Percentiles rank a stretch among this genome's conserved stretches.
Evolutionary conservation across 257 asterid species (phyloP).

Genomic region (Gynochthodes officinalis): DNA sequence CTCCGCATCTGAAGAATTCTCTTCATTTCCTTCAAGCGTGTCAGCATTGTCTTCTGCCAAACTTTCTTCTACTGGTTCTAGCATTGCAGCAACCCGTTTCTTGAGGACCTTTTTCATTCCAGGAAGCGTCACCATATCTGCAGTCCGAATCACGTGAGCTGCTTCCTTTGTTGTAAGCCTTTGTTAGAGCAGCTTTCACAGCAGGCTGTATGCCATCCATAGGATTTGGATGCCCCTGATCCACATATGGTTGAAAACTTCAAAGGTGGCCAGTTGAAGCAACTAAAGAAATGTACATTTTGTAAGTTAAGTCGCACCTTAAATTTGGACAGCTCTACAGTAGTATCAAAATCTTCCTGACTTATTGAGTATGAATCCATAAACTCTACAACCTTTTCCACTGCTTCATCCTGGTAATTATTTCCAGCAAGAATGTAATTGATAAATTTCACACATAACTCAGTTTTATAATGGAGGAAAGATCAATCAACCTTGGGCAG

Average conservation of each 20-base stretch:
- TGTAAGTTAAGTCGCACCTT: constrained; percentile 45
- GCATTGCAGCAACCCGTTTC: constrained; percentile 92
- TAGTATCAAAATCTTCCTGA: constrained; percentile 87
- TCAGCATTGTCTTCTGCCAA: constrained; percentile 42
- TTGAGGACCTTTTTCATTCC: constrained; percentile 82
- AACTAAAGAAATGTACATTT: not conserved
- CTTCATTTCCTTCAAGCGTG: constrained; percentile 52
- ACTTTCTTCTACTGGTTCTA: constrained; percentile 75
- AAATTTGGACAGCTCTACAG: constrained; percentile 77
- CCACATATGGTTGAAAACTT: constrained; percentile 6
- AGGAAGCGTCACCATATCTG: constrained; percentile 83
- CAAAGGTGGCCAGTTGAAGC: not conserved
- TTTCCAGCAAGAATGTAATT: constrained; percentile 17
- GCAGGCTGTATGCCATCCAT: constrained; percentile 83
- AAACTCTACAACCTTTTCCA: constrained; percentile 71
- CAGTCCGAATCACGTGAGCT: constrained; percentile 76
- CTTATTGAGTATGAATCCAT: constrained; percentile 86
- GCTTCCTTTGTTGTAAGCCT: constrained; percentile 90
- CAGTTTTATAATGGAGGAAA: constrained; percentile 10
- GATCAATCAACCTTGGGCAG: constrained; percentile 61
- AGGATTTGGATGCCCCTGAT: constrained; percentile 79
- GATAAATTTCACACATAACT: constrained; percentile 8
- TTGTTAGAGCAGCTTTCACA: constrained; percentile 86
- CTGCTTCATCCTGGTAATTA: constrained; percentile 83
- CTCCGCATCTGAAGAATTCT: constrained; percentile 63